Conservation (phyloP, 768 basidiomycete genomes). For the Lentinula edodes region DNA sequence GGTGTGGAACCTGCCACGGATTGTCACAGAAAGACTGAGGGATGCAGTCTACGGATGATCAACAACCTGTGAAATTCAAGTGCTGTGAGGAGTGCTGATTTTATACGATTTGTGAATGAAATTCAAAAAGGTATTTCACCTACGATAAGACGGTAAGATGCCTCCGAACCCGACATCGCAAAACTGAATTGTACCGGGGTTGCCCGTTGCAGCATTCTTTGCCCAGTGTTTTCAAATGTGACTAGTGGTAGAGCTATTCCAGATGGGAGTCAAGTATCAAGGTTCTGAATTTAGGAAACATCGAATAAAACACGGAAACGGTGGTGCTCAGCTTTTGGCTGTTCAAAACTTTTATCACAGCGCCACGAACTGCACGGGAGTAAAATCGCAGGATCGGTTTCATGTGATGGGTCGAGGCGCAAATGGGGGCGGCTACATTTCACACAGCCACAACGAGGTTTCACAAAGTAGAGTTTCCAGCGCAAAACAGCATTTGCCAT, state of each 20-base stretch:
- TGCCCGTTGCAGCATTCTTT: neutral
- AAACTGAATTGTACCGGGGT: neutral
- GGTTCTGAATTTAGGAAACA: neutral
- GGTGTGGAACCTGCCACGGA: slow-evolving; percentile 3
- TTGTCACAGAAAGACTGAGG: neutral
- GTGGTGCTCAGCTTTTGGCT: neutral
- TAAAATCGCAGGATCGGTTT: neutral
- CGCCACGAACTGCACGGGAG: neutral
- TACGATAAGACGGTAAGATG: neutral
- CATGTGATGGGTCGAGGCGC: neutral
- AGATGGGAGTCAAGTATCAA: neutral
- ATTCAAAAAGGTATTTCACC: neutral
- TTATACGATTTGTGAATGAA: neutral
- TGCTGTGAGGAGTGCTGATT: neutral
- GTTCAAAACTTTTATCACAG: neutral
- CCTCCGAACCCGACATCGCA: neutral
- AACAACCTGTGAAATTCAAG: neutral
- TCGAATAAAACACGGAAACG: neutral
- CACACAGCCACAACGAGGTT: too few species aligned
- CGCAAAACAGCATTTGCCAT: neutral
- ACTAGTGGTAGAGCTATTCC: neutral
- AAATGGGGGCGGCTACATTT: too few species aligned
- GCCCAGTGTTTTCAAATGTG: neutral
- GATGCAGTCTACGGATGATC: neutral
- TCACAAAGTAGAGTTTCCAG: too few species aligned